phyloP scores from a whole-genome alignment of 2,329 filamentous ascomycete species.

The Colletotrichum simmondsii region DNA sequence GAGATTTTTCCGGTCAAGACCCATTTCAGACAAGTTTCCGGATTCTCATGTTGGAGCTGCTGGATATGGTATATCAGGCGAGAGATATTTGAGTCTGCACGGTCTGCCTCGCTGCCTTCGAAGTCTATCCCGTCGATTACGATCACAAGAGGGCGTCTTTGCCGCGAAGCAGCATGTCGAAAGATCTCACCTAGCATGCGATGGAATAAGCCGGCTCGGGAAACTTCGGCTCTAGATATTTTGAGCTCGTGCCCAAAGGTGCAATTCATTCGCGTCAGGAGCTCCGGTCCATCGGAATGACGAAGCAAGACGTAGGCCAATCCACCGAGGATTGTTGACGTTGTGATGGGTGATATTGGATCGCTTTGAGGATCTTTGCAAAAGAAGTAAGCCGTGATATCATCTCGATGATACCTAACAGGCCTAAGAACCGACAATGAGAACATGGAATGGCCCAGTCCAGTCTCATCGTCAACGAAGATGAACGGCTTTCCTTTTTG shows the following conservation, averaged over 20 bases:
- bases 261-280: neutral
- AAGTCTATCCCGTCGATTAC: neutral
- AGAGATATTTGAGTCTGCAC: neutral
- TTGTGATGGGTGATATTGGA: neutral
- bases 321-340: neutral
- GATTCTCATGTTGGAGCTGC: neutral
- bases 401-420: fast-evolving
- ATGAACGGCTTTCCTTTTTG: neutral
- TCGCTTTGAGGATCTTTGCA: neutral
- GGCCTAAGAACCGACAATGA: neutral
- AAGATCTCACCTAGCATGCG: neutral
- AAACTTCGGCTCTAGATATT: neutral
- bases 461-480: neutral
- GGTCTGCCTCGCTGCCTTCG: neutral
- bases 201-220: neutral
- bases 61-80: neutral
- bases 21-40: neutral
- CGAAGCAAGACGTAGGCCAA: neutral
- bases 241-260: neutral
- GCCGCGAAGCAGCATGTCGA: neutral
- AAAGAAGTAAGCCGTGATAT: neutral
- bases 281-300: no score
- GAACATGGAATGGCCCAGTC: neutral
- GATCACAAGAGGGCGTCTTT: neutral
- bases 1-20: neutral